phyloP scores from a whole-genome alignment of 1,139 yeast genomes.

The Saccharomyces hybrid region DNA sequence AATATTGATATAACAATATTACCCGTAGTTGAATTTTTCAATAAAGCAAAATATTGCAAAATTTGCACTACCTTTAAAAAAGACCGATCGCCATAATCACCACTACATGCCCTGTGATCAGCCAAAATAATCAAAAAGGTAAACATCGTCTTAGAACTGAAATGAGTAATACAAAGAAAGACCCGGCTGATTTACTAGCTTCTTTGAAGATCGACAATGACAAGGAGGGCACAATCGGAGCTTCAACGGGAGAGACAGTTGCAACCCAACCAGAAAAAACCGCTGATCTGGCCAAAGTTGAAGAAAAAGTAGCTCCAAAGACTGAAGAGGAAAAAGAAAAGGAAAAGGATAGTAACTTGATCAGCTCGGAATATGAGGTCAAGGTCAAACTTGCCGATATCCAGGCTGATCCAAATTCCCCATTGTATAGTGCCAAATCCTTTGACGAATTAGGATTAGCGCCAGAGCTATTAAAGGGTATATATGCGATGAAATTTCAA shows the following conservation, averaged over 20 bases:
- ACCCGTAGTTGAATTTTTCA: neutral
- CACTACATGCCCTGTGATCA: neutral
- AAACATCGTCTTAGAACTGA: neutral
- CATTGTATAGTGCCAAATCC: constrained; percentile 79
- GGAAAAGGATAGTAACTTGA: constrained; percentile 46
- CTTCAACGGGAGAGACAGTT: constrained; percentile 12
- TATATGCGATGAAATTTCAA: constrained; percentile 84
- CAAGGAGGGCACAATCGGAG: constrained; percentile 14
- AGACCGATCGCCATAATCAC: neutral
- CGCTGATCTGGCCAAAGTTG: constrained; percentile 9
- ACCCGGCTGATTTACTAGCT: constrained; percentile 37
- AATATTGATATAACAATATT: neutral
- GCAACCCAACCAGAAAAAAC: constrained; percentile 13
- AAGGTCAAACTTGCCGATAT: constrained; percentile 88
- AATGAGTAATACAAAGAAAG: constrained; percentile 28
- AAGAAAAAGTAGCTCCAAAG: constrained; percentile 5
- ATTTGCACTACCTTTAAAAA: constrained; percentile 1
- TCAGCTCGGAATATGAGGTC: constrained; percentile 78
- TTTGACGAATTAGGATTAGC: constrained; percentile 86
- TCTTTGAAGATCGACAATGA: constrained; percentile 34
- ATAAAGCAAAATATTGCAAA: neutral
- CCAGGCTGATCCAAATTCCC: constrained; percentile 97
- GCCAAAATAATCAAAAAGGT: neutral
- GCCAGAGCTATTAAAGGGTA: constrained; percentile 77
- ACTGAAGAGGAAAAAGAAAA: constrained; percentile 13